A percentile compares a stretch with the other conserved stretches of the same genome.
phyloP scores from a whole-genome alignment of 2,329 filamentous ascomycete genomes.

The Fusarium verticillioides region DNA sequence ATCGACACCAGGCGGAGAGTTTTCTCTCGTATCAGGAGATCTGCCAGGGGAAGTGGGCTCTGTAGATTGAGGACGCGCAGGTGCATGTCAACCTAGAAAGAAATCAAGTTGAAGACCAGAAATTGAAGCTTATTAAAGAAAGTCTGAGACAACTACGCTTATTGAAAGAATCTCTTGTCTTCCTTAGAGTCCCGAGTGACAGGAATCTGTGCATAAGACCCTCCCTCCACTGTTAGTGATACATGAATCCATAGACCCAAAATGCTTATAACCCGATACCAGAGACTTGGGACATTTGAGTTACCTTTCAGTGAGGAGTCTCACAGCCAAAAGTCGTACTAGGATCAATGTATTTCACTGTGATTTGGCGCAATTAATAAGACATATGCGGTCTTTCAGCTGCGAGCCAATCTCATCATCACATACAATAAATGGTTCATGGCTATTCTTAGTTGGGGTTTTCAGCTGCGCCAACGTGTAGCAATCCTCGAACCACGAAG shows the following conservation, averaged over 20 bases:
- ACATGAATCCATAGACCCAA: too few relatives aligned
- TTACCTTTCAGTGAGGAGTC: neutral
- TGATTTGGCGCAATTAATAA: neutral
- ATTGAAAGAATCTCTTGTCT: neutral
- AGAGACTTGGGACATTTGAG: neutral
- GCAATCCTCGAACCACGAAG: neutral
- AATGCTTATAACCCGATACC: neutral
- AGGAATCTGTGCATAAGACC: neutral
- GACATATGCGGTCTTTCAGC: neutral
- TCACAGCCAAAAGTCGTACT: neutral
- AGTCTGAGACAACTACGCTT: neutral
- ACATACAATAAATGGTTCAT: neutral
- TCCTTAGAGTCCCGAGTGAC: neutral
- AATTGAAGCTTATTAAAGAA: neutral
- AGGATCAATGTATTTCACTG: neutral
- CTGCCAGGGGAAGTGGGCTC: constrained; percentile 35
- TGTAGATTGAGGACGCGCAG: constrained; percentile 35
- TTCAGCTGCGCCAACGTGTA: neutral
- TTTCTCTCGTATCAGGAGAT: constrained; percentile 16
- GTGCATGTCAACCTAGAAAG: constrained; percentile 16
- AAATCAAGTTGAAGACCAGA: neutral
- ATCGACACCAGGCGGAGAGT: constrained; percentile 10
- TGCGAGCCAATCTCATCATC: neutral
- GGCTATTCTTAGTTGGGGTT: neutral
- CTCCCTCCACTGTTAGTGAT: neutral